phyloP scores from a whole-genome alignment of 1,284 basidiomycete species.

The Sporisorium iseilematis-ciliati region DNA sequence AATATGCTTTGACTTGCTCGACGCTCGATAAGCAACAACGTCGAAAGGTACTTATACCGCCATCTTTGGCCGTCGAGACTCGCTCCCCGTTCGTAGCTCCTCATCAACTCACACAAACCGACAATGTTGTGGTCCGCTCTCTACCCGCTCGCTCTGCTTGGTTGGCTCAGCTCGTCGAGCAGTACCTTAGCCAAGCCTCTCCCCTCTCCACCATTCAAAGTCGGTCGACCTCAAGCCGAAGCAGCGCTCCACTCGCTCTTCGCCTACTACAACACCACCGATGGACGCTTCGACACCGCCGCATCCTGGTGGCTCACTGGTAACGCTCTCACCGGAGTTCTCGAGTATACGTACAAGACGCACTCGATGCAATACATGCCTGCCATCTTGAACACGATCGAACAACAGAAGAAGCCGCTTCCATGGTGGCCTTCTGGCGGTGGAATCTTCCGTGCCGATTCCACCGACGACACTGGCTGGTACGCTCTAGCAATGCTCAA shows the following conservation, averaged over 20 bases:
- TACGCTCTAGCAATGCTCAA: conserved; percentile 23
- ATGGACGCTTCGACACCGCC: conserved; percentile 23
- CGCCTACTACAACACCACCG: conserved; percentile 21
- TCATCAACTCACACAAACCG: neutral
- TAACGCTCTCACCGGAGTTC: conserved; percentile 15
- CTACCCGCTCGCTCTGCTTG: conserved; percentile 10
- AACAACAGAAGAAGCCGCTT: conserved; percentile 24
- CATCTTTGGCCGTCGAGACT: neutral
- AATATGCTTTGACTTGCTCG: neutral
- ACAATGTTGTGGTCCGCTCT: conserved; percentile 16
- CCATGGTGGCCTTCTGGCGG: conserved; percentile 26
- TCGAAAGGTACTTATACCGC: neutral
- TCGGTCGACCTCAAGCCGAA: conserved; percentile 9
- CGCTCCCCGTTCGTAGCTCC: neutral
- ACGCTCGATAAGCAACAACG: neutral
- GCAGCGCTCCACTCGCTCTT: conserved; percentile 16
- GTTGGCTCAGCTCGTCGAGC: conserved; percentile 1
- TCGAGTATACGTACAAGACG: conserved; percentile 18
- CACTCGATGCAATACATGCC: conserved; percentile 10
- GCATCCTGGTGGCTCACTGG: conserved; percentile 28
- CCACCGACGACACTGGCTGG: conserved; percentile 31
- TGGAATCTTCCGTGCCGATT: conserved; percentile 23
- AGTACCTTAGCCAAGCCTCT: conserved; percentile 14
- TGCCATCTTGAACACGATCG: conserved; percentile 19
- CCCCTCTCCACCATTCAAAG: neutral